Evolutionary conservation across 441 rosid species (phyloP), one percentile per base, ranked within the genome.

Genomic region (Mallotus japonicus): DNA sequence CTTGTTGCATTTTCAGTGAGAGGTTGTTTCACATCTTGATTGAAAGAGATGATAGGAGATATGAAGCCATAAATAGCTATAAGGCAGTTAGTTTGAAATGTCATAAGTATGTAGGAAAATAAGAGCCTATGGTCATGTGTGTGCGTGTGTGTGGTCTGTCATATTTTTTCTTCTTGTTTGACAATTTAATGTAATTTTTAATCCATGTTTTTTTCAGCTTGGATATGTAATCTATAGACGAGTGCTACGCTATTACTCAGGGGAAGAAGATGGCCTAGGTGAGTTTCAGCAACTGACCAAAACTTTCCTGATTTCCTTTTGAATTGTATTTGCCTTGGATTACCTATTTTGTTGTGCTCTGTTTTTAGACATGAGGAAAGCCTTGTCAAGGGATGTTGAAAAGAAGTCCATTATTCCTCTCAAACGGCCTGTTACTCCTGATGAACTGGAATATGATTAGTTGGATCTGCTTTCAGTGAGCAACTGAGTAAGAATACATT

Each of bases 251-350:
- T 90, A 92, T 82, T 96, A 93, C 71, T 93, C 93, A 49, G 94
- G 99, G 57, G 97, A 95, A 64, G 98, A 92, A 82, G 97, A 89
- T 81, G 98, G 98, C 2, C 82, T 92, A 80, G 94, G 99, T 90
- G 80, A 85, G 83, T 78, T 76, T 67, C 32, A 0, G 22, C 32
- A 59, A 28, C 46, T 34, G 16, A 8, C 40, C 34, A 5, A 12
- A 65, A 19, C 51, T 49, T 12, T 8, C 4, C 8, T 7, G 3
- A 19, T 68, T 67, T 59, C 42, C 49, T 67, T 7, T 22, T 14
- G 16, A 3, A 32, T 17, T 65, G 74, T 17, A 55, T 10, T 13
- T 49, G 20, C 70, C 37, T 50, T 49, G 67, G 15, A 65, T n/a
- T 56, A 62, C 42, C 20, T 28, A 53, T 68, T 19, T 20, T 70